Base-by-base conservation (phyloP, 306 rosid species). In the Canavalia ensiformis region DNA sequence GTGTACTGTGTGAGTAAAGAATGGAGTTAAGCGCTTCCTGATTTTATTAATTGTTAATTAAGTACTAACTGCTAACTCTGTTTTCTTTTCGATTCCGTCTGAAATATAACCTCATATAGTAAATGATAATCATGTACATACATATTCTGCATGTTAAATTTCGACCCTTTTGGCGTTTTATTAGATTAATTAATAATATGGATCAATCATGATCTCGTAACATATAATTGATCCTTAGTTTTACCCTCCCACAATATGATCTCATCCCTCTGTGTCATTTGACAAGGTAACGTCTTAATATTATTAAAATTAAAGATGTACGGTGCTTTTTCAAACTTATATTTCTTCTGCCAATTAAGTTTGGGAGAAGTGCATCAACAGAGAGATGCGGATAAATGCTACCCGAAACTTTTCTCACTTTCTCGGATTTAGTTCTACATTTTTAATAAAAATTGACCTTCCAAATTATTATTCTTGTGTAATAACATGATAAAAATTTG, bases 1-100 rank as follows among this genome's bases (percentile, higher is more conserved):
- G 72, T 76, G 88, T 68, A 62, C 72, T 75, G 49, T 33, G 50
- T 58, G 37, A 66, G 76, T 52, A 31, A 37, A 83, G 18, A 83
- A 73, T 67, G 72, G 88, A 67, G 78, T 73, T 25, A 39, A 28
- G 30, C 50, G 66, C 30, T 78, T 71, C 28, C 74, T 47, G 49
- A 60, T 71, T 60, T 75, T 45, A 37, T 60, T 51, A 37, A 45
- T 72, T 81, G 78, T 68, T 41, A 50, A 77, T 81, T 42, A 73
- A 50, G 54, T 39, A 58, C 39, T 67, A 30, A 57, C 35, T 66
- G 42, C 75, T 2, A 25, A 49, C 33, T 63, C 39, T 70, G 3
- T 60, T 50, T 62, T 18, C 33, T 28, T 28, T 60, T 69, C 39
- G 33, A 35, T 28, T 71, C 10, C 7, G 33, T 77, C 57, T 63